These are phyloP conservation scores for Zangia roseola DNA, from an alignment of 768 basidiomycete genomes.

Conservation along the genomic window DNA sequence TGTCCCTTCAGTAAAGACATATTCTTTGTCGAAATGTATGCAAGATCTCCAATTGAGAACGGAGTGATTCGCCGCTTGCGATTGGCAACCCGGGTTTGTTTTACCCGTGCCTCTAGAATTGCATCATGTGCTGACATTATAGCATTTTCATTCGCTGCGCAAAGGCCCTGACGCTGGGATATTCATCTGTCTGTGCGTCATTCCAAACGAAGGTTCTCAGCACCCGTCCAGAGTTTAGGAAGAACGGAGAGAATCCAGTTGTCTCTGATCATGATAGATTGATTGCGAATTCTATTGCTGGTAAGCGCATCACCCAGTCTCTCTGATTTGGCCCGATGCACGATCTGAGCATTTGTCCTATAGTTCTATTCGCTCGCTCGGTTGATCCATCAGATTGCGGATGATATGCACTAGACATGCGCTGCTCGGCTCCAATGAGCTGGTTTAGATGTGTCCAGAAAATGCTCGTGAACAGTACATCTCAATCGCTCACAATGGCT, in stretches of 20 bases:
- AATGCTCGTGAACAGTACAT: conserved; percentile 21
- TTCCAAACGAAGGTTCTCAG: conserved; percentile 23
- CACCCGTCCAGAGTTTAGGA: conserved; percentile 4
- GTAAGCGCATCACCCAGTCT: conserved; percentile 11
- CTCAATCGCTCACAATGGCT: conserved; percentile 23
- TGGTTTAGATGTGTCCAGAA: conserved; percentile 24
- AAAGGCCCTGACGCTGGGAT: conserved; percentile 29
- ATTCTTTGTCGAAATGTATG: too few relatives aligned
- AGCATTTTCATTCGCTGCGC: conserved; percentile 26
- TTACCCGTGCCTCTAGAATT: conserved; percentile 29
- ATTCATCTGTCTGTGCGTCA: conserved; percentile 1
- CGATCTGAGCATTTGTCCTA: conserved; percentile 10
- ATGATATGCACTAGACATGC: conserved; percentile 28
- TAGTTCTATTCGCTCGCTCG: conserved; percentile 15
- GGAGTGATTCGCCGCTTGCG: neutral
- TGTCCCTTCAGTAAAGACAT: too few relatives aligned
- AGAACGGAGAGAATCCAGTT: conserved; percentile 22
- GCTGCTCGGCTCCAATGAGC: neutral
- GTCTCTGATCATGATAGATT: conserved; percentile 15
- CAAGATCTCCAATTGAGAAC: too few relatives aligned
- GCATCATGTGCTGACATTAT: conserved; percentile 34
- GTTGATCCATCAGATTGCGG: conserved; percentile 35
- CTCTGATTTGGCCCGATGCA: conserved; percentile 2
- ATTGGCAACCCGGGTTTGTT: conserved; percentile 35
- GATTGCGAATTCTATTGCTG: conserved; percentile 21